Conservation (phyloP, 306 rosid species). For the Luffa acutangula region DNA sequence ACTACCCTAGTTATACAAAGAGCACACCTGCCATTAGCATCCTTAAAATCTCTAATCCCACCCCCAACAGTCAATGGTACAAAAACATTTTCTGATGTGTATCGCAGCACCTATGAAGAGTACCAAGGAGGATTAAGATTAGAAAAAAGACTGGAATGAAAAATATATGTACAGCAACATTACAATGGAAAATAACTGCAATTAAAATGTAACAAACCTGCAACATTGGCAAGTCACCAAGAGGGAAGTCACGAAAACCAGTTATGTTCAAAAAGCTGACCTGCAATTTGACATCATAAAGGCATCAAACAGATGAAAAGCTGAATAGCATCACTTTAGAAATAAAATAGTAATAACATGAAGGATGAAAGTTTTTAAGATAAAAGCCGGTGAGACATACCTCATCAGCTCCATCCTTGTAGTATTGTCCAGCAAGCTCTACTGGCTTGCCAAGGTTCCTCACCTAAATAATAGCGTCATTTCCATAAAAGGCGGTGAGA, state of each 20-base stretch:
- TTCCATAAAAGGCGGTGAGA: neutral
- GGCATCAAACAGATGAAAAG: conserved; percentile 8
- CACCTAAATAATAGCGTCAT: conserved; percentile 34
- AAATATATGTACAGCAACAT: neutral
- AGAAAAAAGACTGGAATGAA: neutral
- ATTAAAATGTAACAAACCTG: conserved; percentile 44
- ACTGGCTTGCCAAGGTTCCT: conserved; percentile 96
- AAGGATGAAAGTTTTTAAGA: neutral
- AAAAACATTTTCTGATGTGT: conserved; percentile 86
- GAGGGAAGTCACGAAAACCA: conserved; percentile 94
- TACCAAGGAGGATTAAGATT: conserved; percentile 1
- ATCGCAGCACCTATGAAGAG: conserved; percentile 63
- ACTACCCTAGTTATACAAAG: neutral
- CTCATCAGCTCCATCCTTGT: conserved; percentile 95
- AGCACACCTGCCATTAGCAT: conserved; percentile 75
- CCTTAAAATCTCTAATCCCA: conserved; percentile 93
- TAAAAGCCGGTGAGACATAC: conserved; percentile 25
- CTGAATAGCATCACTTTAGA: neutral
- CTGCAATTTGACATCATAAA: conserved; percentile 29
- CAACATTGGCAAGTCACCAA: conserved; percentile 95
- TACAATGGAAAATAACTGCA: neutral
- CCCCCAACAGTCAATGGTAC: conserved; percentile 98
- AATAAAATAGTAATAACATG: neutral
- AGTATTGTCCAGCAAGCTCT: conserved; percentile 91
- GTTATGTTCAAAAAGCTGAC: conserved; percentile 87